Evolutionary conservation across 305 asterid genomes (phyloP), one percentile per base, ranked within the genome.

Genomic region (Fraxinus albicans): DNA sequence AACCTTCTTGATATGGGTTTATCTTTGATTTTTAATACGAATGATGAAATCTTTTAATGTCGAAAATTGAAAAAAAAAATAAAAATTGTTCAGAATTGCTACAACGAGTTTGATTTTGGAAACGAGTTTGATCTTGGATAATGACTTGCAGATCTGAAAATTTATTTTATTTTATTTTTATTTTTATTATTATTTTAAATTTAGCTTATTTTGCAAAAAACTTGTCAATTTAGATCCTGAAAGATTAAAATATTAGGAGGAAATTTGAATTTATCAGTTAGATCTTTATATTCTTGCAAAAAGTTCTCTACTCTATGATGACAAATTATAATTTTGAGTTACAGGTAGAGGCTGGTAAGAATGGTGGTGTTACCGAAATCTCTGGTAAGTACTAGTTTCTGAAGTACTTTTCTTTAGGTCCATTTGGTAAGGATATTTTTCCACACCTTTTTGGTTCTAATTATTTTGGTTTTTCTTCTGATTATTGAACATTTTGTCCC

Each of bases 331-430:
- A 12, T 74, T 72, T 70, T 70, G 10, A 34, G 85, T 84, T 86
- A 44, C 82, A 89, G 89, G 94, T 79, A 76, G 85, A 85, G 53
- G 53, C 86, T 69, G 75, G 35, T 76, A 86, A 88, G 85, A 84
- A 82, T 79, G 83, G 88, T 78, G 89, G 84, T 63, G 79, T 69
- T 60, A 60, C 88, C 72, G 88, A 82, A 79, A 76, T 84, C 67
- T 77, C 84, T 21, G 94, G 97, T 94, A 82, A 63, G 91, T 65
- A 25, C 44, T 33, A 2, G 76, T 34, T 72, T 31, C 42, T 33
- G 27, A 72, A 77, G 40, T 8, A 19, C 80, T 17, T 77, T 27
- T 53, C 25, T 47, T 47, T 58, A 47, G 73, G 29, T 3, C 80
- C 81, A 31, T 23, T 13, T 33, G 33, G 73, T 29, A 38, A 31